phyloP scores from a whole-genome alignment of 2,329 filamentous ascomycete genomes.

The Ophiostoma triangulosporum region DNA sequence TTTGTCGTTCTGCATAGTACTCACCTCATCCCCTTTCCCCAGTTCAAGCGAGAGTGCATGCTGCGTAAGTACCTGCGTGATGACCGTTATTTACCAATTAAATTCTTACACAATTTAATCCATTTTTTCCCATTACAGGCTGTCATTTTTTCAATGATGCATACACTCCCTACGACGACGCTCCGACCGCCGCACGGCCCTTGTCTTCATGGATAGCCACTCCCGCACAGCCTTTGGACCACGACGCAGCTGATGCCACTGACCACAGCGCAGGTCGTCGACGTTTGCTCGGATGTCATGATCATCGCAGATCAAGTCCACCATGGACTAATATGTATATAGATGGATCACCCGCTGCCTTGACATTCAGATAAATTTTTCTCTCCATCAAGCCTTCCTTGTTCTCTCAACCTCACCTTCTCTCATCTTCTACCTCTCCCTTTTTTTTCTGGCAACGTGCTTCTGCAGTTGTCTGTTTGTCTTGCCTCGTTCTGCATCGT shows the following conservation, averaged over 20 bases:
- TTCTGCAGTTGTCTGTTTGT: neutral
- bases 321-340: neutral
- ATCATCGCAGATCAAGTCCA: neutral
- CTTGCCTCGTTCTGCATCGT: neutral
- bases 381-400: conserved; percentile 2
- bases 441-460: neutral
- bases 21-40: neutral
- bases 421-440: neutral
- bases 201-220: neutral
- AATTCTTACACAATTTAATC: neutral
- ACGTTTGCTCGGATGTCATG: no score
- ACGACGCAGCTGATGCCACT: no score
- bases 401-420: neutral
- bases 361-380: neutral
- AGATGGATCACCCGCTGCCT: neutral
- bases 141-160: neutral
- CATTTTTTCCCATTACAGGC: neutral
- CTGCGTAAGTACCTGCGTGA: neutral
- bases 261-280: neutral
- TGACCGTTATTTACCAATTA: neutral
- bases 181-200: neutral
- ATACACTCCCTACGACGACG: neutral
- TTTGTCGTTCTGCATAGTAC: neutral
- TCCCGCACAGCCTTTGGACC: neutral
- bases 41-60: neutral